phyloP scores from a whole-genome alignment of 177 flowering plant species.

The Vitis hybrid region DNA sequence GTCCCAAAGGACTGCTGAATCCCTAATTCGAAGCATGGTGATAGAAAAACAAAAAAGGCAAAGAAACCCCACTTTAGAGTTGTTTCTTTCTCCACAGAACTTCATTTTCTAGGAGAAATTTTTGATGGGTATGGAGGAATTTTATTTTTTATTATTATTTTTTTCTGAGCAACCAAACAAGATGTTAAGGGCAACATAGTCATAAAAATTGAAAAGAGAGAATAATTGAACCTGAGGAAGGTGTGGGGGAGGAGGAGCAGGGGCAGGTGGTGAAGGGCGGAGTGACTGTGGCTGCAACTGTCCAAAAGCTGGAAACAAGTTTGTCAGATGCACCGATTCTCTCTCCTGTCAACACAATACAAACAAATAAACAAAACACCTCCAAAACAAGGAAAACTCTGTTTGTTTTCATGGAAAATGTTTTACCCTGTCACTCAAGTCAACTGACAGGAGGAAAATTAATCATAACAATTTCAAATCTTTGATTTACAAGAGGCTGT shows the following conservation, averaged over 20 bases:
- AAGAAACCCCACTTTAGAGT: too few species aligned
- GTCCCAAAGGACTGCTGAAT: slow-evolving; percentile 6
- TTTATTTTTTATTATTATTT: background rate
- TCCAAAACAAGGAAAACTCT: background rate
- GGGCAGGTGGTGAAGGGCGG: slow-evolving; percentile 23
- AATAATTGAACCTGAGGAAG: background rate
- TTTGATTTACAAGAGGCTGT: too few species aligned
- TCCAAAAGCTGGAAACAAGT: slow-evolving; percentile 32
- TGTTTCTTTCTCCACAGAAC: too few species aligned
- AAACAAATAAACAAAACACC: background rate
- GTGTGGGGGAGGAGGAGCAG: background rate
- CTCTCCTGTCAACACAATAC: slow-evolving; percentile 25
- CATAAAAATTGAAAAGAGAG: background rate
- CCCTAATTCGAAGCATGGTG: too few species aligned
- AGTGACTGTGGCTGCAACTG: slow-evolving; percentile 26
- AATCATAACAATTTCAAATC: too few species aligned
- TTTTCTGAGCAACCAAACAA: too few species aligned
- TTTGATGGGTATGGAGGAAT: background rate
- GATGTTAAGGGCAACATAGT: background rate
- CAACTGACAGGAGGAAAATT: background rate
- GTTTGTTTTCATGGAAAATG: background rate
- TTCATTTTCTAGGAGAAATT: background rate
- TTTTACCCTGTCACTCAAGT: background rate
- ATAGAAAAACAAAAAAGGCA: too few species aligned
- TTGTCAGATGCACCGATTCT: slow-evolving; percentile 28